Evolutionary conservation across 2,329 filamentous ascomycete species (phyloP).

Genomic region (Aphanoascus verrucosus): DNA sequence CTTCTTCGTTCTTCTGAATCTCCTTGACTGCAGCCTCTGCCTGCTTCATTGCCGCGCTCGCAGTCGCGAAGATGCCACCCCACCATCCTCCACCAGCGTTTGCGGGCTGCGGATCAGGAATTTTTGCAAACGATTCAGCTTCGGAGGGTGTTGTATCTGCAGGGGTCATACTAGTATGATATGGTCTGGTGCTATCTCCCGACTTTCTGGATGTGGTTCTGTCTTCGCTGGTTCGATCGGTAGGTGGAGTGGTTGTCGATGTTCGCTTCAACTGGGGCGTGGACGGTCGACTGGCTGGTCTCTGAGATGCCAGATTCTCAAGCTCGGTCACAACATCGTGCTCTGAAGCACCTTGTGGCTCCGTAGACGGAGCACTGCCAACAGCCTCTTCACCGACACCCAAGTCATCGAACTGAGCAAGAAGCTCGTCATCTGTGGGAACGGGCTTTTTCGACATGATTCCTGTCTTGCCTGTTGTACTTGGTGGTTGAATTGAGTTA

Average conservation of each 20-base stretch:
- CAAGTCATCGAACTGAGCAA: slow-evolving; percentile 42
- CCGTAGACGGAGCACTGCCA: not conserved
- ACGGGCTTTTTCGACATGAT: slow-evolving; percentile 23
- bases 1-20: slow-evolving; percentile 92
- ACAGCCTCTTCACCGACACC: slow-evolving; percentile 25
- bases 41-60: slow-evolving; percentile 64
- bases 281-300: slow-evolving; percentile 61
- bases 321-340: slow-evolving; percentile 81
- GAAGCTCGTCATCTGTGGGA: slow-evolving; percentile 39
- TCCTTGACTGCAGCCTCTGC: slow-evolving; percentile 89
- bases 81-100: slow-evolving; percentile 65
- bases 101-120: slow-evolving; percentile 46
- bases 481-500: not conserved
- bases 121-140: slow-evolving; percentile 44
- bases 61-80: slow-evolving; percentile 75
- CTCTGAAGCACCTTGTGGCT: slow-evolving; percentile 29
- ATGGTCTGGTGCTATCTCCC: slow-evolving; percentile 61
- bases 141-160: slow-evolving; percentile 38
- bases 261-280: slow-evolving; percentile 60
- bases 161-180: slow-evolving; percentile 61
- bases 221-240: slow-evolving; percentile 55
- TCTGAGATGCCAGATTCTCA: slow-evolving; percentile 63
- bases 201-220: slow-evolving; percentile 55
- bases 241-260: slow-evolving; percentile 28
- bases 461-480: not conserved